phyloP scores from a whole-genome alignment of 176 grass and related monocot genomes.

The Avena atlantica region DNA sequence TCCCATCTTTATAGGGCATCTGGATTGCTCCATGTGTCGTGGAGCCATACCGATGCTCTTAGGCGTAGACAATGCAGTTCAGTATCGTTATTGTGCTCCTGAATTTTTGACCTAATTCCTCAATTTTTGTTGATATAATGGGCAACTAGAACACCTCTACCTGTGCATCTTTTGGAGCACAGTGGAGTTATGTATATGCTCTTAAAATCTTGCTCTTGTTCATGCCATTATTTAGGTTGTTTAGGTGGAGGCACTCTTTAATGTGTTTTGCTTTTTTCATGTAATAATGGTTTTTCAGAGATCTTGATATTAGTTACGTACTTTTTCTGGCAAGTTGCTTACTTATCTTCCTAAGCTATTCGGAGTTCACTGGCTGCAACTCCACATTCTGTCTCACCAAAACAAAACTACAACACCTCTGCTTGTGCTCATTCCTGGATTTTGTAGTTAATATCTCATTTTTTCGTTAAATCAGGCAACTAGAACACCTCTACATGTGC shows the following conservation, averaged over 20 bases:
- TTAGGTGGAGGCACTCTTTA: not conserved
- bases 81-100: not conserved
- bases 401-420: too few relatives aligned
- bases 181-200: too few relatives aligned
- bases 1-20: not conserved
- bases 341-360: not conserved
- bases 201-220: not conserved
- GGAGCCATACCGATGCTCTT: not conserved
- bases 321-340: not conserved
- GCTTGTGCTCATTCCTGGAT: not conserved
- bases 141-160: not conserved
- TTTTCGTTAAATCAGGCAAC: not conserved
- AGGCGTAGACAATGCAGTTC: not conserved
- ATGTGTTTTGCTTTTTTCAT: not conserved
- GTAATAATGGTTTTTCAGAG: not conserved
- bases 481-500: not conserved
- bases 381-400: not conserved
- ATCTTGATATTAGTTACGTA: not conserved
- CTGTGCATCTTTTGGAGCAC: not conserved
- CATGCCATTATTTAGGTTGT: not conserved
- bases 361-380: not conserved
- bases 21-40: not conserved
- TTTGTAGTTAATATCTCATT: not conserved
- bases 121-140: not conserved
- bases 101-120: not conserved